Conservation (phyloP, 768 basidiomycete species). For the Lactifluus pinguis region DNA sequence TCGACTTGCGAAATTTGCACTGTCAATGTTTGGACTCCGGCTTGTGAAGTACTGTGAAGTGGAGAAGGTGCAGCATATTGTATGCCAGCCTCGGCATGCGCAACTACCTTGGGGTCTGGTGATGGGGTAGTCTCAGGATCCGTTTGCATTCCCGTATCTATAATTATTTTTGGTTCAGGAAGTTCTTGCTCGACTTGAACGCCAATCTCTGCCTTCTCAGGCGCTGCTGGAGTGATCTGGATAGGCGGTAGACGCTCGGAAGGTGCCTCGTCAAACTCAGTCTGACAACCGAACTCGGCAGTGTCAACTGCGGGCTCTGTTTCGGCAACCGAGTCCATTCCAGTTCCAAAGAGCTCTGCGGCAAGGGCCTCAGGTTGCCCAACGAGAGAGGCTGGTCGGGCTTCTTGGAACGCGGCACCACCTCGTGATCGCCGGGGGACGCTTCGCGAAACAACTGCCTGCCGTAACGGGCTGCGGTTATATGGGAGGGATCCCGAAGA, state of each 20-base stretch:
- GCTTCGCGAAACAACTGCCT: constrained; percentile 43
- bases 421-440: constrained; percentile 49
- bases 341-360: constrained; percentile 46
- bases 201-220: constrained; percentile 26
- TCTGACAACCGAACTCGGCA: constrained; percentile 59
- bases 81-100: constrained; percentile 39
- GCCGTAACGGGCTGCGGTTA: constrained; percentile 52
- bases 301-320: constrained; percentile 34
- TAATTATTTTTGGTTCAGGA: constrained; percentile 2
- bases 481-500: constrained; percentile 36
- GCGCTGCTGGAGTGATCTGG: constrained; percentile 23
- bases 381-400: constrained; percentile 60
- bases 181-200: constrained; percentile 27
- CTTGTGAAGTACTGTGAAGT: constrained; percentile 10
- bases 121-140: constrained; percentile 20
- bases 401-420: constrained; percentile 61
- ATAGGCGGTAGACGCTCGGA: constrained; percentile 22
- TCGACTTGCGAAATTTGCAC: constrained; percentile 27
- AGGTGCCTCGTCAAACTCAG: constrained; percentile 38
- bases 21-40: constrained; percentile 32
- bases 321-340: constrained; percentile 36
- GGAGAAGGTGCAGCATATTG: constrained; percentile 31
- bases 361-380: constrained; percentile 67
- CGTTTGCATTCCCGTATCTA: constrained; percentile 28
- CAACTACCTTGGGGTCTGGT: constrained; percentile 5